Evolutionary conservation across 768 basidiomycete genomes (phyloP).

Genomic region (Sporobolomyces phaffii): DNA sequence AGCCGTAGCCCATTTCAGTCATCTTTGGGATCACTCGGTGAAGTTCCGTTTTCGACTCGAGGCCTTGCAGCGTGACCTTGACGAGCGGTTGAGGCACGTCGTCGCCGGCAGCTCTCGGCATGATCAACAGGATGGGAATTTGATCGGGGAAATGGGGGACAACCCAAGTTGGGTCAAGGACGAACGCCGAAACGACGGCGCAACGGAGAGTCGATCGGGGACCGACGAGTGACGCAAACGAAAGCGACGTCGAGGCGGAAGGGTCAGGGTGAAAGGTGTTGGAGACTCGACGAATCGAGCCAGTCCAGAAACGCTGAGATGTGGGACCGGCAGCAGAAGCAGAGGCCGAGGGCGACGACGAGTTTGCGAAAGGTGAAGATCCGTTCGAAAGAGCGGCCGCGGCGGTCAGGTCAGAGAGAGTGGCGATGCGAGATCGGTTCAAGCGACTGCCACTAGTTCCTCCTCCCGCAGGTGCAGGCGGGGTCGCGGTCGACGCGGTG

Average conservation of each 20-base stretch:
- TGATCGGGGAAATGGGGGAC: conserved; percentile 9
- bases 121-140: conserved; percentile 19
- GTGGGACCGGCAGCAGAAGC: background rate
- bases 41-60: background rate
- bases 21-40: conserved; percentile 6
- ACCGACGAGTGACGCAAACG: conserved; percentile 36
- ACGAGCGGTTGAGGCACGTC: background rate
- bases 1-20: background rate
- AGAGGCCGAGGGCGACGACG: conserved; percentile 5
- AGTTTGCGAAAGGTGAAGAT: conserved; percentile 24
- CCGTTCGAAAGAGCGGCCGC: background rate
- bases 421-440: conserved; percentile 19
- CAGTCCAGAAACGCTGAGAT: conserved; percentile 17
- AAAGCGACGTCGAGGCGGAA: background rate
- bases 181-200: conserved; percentile 42
- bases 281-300: conserved; percentile 19
- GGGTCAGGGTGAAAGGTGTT: conserved; percentile 1
- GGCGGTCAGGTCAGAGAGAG: conserved; percentile 20
- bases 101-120: background rate
- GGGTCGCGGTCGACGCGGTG: too few relatives aligned
- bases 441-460: too few relatives aligned
- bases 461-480: too few relatives aligned
- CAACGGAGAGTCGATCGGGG: conserved; percentile 38
- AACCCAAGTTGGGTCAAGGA: conserved; percentile 28
- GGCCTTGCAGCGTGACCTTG: background rate